A percentile compares a stretch with the other conserved stretches of the same genome.
Conservation (phyloP, 768 basidiomycete species). For the Psilocybe cyanescens region DNA sequence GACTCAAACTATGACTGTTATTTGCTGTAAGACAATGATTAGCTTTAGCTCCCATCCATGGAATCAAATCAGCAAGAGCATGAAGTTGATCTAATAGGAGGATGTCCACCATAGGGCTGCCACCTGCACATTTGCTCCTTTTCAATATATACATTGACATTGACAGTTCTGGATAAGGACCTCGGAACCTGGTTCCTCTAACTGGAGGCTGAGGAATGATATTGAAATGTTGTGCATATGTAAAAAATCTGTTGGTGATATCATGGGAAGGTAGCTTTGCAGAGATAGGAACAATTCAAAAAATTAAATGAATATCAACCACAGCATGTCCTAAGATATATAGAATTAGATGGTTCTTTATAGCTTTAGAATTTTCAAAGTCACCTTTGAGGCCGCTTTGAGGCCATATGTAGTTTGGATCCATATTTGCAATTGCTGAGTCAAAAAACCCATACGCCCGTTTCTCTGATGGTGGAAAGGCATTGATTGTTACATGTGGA, state of each 20-base stretch:
- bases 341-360: background rate
- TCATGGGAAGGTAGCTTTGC: background rate
- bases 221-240: background rate
- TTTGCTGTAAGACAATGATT: constrained; percentile 21
- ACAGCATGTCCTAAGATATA: constrained; percentile 19
- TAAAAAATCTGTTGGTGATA: background rate
- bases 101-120: constrained; percentile 27
- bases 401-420: constrained; percentile 17
- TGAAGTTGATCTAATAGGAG: constrained; percentile 26
- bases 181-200: constrained; percentile 6
- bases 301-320: constrained; percentile 13
- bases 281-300: constrained; percentile 5
- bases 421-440: constrained; percentile 21
- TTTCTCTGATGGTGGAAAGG: too few species aligned
- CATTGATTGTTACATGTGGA: too few species aligned
- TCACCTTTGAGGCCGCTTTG: constrained; percentile 23
- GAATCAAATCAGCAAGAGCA: constrained; percentile 28
- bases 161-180: constrained; percentile 21
- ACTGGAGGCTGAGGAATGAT: background rate
- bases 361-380: background rate
- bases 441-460: too few species aligned
- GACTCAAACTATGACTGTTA: constrained; percentile 25
- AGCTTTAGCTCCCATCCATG: constrained; percentile 29
- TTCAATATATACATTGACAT: constrained; percentile 28
- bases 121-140: constrained; percentile 15